phyloP scores from a whole-genome alignment of 345 rosid species.

The Firmiana major region DNA sequence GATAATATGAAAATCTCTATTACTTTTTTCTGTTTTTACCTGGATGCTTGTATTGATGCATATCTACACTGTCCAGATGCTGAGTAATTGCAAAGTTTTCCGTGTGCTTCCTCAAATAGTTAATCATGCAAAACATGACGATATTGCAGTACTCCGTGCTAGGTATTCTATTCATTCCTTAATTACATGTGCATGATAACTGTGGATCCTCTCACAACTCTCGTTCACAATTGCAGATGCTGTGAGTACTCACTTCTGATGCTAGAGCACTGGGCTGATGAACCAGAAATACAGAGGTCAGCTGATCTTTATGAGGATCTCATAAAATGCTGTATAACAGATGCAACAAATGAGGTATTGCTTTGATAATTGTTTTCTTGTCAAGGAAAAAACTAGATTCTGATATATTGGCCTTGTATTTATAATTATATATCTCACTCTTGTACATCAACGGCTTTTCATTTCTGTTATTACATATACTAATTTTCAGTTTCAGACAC shows the following conservation, averaged over 20 bases:
- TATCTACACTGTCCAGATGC: constrained; percentile 50
- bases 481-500: too few relatives aligned
- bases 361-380: constrained; percentile 4
- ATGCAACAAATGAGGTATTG: constrained; percentile 96
- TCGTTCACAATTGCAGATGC: constrained; percentile 48
- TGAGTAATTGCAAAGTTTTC: constrained; percentile 85
- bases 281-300: constrained; percentile 86
- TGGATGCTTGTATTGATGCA: not conserved
- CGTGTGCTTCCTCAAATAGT: constrained; percentile 90
- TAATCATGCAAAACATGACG: constrained; percentile 85
- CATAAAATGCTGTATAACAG: constrained; percentile 81
- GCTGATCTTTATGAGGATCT: constrained; percentile 88
- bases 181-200: constrained; percentile 3
- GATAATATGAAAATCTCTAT: constrained; percentile 10
- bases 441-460: too few relatives aligned
- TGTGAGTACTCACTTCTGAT: constrained; percentile 89
- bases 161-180: constrained; percentile 41
- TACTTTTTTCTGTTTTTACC: constrained; percentile 2
- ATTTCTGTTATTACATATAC: too few relatives aligned
- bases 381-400: not conserved
- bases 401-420: not conserved
- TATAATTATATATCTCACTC: not conserved
- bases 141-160: constrained; percentile 81
- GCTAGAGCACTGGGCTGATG: constrained; percentile 93
- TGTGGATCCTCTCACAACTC: constrained; percentile 13